phyloP scores from a whole-genome alignment of 1,139 yeast genomes.

The Yamadazyma aaseri region DNA sequence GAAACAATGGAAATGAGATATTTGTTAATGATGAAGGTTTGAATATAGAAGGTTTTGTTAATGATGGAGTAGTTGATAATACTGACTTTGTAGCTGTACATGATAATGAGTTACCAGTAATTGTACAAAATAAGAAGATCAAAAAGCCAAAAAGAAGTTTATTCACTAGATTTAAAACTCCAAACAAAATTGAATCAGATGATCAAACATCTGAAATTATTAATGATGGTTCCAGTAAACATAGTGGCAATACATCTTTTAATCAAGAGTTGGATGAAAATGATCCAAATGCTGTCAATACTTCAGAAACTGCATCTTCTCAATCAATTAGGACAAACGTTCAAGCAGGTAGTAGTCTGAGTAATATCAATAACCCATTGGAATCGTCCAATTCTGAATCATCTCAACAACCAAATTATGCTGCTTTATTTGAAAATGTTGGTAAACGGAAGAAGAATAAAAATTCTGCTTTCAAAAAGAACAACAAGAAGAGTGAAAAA shows the following conservation, averaged over 20 bases:
- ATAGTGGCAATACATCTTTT: slow-evolving; percentile 12
- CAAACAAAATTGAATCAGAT: slow-evolving; percentile 22
- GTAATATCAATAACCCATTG: slow-evolving; percentile 1
- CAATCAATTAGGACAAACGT: slow-evolving; percentile 17
- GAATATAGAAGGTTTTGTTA: background rate
- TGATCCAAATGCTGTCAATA: slow-evolving; percentile 6
- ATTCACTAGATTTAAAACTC: slow-evolving; percentile 43
- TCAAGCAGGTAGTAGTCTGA: background rate
- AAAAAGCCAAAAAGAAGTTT: slow-evolving; percentile 37
- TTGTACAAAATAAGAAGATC: slow-evolving; percentile 21
- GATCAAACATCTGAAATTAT: slow-evolving; percentile 9
- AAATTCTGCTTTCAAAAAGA: slow-evolving; percentile 12
- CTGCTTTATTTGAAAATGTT: slow-evolving; percentile 45
- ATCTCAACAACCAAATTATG: slow-evolving; percentile 45
- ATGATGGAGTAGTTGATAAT: background rate
- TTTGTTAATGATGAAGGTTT: background rate
- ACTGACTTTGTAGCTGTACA: background rate
- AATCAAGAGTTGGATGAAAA: slow-evolving; percentile 11
- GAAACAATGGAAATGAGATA: background rate
- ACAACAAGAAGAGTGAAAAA: slow-evolving; percentile 7
- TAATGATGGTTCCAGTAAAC: slow-evolving; percentile 12
- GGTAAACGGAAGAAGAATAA: slow-evolving; percentile 41
- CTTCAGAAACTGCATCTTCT: slow-evolving; percentile 28
- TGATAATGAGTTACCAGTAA: slow-evolving; percentile 12
- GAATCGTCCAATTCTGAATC: slow-evolving; percentile 7